Evolutionary conservation across 345 rosid genomes (phyloP), one percentile per base, ranked within the genome.

Genomic region (Brassica incana): DNA sequence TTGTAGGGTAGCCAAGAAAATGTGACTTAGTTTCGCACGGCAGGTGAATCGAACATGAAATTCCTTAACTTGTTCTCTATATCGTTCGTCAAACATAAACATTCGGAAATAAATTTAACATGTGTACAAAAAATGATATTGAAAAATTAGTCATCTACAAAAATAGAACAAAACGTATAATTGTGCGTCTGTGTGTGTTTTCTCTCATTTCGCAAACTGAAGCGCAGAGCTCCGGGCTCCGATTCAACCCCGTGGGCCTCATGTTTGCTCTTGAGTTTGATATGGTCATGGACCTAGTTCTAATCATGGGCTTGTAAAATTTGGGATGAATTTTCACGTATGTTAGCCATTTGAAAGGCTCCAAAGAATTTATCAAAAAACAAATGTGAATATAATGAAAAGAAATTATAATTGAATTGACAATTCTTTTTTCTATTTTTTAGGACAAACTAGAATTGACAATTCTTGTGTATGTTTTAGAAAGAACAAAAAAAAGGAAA

Each of bases 391-490:
- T 50, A n/a, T 50, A 50, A 14, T 5, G 15, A 14, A 50, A 50
- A 50, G 18, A 50, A 50, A 50, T n/a, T n/a, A 5, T n/a, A 50
- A 5, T 0, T 50, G 18, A 50, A 50, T 50, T 50, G 56, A 50
- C 18, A 50, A 50, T 50, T 50, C 2, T 50, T 14, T 50, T 16
- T 14, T 50, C 56, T 14, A n/a, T 50, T 23, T 23, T 56, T 58
- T 23, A 12, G 29, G n/a, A 25, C n/a, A 60, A 60, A 32, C 5
- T 4, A 60, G 64, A 60, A 60, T 27, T 54, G 78, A 54, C 80
- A 63, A 70, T 45, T 45, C 75, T 71, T 64, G 18, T 15, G 58
- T 63, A 35, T 63, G 76, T 23, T 35, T 3, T 52, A 70, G 75
- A 75, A 63, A 70, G 23, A 14, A 32, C 2, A 65, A 50, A 4